Conservation (phyloP, 176 grass and related monocot species). For the Thalia dealbata region DNA sequence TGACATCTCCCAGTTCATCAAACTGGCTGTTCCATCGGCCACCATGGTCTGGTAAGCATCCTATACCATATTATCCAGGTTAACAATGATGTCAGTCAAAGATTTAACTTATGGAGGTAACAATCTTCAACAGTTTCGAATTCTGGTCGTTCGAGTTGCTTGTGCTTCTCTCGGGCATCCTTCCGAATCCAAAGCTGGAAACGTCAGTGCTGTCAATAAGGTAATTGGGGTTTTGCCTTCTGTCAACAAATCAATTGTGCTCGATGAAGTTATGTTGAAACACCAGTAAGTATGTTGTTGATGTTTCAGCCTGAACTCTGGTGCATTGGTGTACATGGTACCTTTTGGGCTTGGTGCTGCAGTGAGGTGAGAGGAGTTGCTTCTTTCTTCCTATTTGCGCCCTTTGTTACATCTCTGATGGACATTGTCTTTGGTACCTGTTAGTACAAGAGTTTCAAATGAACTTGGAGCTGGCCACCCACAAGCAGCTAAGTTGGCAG, state of each 20-base stretch:
- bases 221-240: conserved; percentile 22
- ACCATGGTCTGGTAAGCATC: conserved; percentile 53
- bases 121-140: conserved; percentile 36
- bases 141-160: conserved; percentile 91
- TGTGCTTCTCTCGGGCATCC: conserved; percentile 74
- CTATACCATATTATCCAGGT: too few species aligned
- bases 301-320: conserved; percentile 51
- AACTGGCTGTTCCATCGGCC: conserved; percentile 49
- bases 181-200: conserved; percentile 77
- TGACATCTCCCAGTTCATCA: conserved; percentile 31
- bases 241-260: too few species aligned
- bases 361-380: conserved; percentile 45
- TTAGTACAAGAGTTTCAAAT: conserved; percentile 79
- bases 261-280: not conserved
- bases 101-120: not conserved
- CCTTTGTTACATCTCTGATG: too few species aligned
- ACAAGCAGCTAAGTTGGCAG: conserved; percentile 43
- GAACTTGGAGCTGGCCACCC: conserved; percentile 70
- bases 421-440: too few species aligned
- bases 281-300: not conserved
- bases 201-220: conserved; percentile 64
- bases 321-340: conserved; percentile 46
- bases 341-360: conserved; percentile 72
- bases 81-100: too few species aligned
- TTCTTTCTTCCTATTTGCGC: too few species aligned